Base-by-base conservation (phyloP, 2,329 filamentous ascomycete species). In the Penicillium sp. region DNA sequence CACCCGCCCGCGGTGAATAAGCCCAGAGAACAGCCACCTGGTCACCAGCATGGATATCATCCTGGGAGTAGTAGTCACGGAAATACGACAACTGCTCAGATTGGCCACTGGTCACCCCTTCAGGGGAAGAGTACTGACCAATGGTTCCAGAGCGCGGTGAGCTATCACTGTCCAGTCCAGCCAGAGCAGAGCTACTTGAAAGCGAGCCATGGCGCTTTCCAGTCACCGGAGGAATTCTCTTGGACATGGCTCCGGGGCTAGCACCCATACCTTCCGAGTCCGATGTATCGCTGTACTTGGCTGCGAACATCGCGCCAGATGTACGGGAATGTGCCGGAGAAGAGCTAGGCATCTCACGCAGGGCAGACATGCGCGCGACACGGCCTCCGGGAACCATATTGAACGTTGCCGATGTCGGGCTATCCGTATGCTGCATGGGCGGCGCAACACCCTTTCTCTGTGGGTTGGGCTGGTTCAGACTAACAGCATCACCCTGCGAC, bases 41-140 rank as follows among this genome's bases (percentile, higher is more conserved):
- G 68, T 98, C 93, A 55, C 90, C 89, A 0, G 93, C 90, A 68
- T 93, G 91, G 56, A 99, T 96, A 67, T 98, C 93, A 68, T 98
- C 95, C 66, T 93, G 89, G 2, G 93, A 98, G 72, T 99, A 99
- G 76, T 99, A 99, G 74, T 99, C 95, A 72, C 96, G 96, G 85
- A 99, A 99, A 71, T 92, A 96, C 4, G 90, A 88, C 53, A 99
- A 79, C 73, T 98, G 95, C 75, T 99, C 95, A 0, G 93, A 98
- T 72, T 97, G 92, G 58, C 93, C 91, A 67, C 92, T 96, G 24
- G 87, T 85, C 59, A 93, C 77, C 26, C 89, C 92, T 67, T 90
- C 90, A 0, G 91, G 91, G 3, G 93, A 97, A 3, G 93, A 96
- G 75, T 90, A 88, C 52, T 87, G 88, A 46, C 82, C 86, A 26